phyloP scores from a whole-genome alignment of 2,329 filamentous ascomycete genomes.

The Elsinoe ampelina region DNA sequence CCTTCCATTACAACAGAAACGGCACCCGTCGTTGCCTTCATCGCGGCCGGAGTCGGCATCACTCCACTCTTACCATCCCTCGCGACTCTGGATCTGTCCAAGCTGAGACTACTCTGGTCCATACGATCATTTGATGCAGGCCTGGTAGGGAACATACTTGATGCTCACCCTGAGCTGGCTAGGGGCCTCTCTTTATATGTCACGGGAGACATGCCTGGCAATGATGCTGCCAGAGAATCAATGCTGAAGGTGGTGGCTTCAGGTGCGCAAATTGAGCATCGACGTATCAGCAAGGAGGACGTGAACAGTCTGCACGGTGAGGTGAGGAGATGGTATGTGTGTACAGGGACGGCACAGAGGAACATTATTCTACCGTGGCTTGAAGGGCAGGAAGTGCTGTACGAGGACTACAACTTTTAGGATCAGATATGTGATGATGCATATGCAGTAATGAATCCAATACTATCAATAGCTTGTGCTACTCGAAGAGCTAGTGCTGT shows the following conservation, averaged over 20 bases:
- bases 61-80: constrained; percentile 62
- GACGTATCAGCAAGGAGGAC: constrained; percentile 43
- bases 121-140: constrained; percentile 52
- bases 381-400: constrained; percentile 35
- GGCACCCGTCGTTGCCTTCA: constrained; percentile 45
- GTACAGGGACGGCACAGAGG: constrained; percentile 44
- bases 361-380: constrained; percentile 42
- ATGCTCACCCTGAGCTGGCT: constrained; percentile 43
- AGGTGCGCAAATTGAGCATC: constrained; percentile 30
- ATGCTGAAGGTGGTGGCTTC: constrained; percentile 34
- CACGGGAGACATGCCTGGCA: constrained; percentile 38
- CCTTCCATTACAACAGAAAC: no score
- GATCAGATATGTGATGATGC: constrained; percentile 20
- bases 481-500: no score
- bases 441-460: no score
- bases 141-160: constrained; percentile 53
- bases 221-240: constrained; percentile 22
- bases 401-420: constrained; percentile 44
- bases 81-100: constrained; percentile 24
- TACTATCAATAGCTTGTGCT: no score
- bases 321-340: constrained; percentile 49
- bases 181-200: constrained; percentile 52
- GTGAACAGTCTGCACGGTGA: constrained; percentile 28
- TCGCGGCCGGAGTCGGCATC: constrained; percentile 74
- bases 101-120: constrained; percentile 59